Evolutionary conservation across 805 yeast species (phyloP).

Genomic region (Lipomyces kockii): DNA sequence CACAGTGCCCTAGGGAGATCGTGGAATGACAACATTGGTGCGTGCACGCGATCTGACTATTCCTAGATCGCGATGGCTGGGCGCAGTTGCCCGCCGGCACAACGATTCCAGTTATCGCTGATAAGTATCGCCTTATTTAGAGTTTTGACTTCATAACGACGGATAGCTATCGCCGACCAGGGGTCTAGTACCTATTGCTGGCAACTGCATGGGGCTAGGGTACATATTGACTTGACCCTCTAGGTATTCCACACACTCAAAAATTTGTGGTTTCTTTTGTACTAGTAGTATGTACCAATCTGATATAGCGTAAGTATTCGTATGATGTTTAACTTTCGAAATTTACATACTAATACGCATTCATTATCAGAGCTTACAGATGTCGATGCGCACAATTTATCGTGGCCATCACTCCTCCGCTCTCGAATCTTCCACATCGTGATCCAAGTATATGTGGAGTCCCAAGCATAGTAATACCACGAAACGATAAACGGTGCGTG

Average conservation of each 20-base stretch:
- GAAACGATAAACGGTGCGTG: conserved; percentile 8
- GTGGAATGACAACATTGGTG: neutral
- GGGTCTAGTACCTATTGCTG: neutral
- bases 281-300: neutral
- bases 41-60: neutral
- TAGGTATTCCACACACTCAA: too few relatives aligned
- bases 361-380: conserved; percentile 16
- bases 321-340: neutral
- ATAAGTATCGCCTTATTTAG: neutral
- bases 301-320: neutral
- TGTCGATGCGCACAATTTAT: conserved; percentile 24
- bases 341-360: neutral
- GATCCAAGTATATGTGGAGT: conserved; percentile 13
- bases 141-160: neutral
- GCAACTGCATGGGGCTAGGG: neutral
- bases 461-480: conserved; percentile 16
- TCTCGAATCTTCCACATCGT: conserved; percentile 21
- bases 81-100: neutral
- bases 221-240: neutral
- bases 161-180: too few relatives aligned
- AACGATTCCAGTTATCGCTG: too few relatives aligned
- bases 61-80: neutral
- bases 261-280: too few relatives aligned
- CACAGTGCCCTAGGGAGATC: neutral
- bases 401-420: conserved; percentile 22